Conservation (phyloP, 1,284 basidiomycete genomes). For the Boletus smithii region DNA sequence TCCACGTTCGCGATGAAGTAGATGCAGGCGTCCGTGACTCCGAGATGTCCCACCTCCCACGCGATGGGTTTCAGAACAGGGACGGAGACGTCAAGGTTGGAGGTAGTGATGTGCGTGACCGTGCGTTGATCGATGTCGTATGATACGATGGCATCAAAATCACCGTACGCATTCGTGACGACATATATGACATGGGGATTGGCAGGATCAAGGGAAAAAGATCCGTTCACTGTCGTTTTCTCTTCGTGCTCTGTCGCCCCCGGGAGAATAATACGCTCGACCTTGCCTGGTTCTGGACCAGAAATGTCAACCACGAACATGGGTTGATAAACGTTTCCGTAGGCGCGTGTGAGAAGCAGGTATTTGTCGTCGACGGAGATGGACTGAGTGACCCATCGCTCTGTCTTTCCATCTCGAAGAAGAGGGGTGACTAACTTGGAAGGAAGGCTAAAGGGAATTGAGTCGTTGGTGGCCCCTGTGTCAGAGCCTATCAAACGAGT, state of each 20-base stretch:
- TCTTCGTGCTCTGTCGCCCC: slow-evolving; percentile 31
- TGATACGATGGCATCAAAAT: slow-evolving; percentile 34
- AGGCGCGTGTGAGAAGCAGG: slow-evolving; percentile 28
- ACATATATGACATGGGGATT: slow-evolving; percentile 30
- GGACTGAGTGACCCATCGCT: slow-evolving; percentile 25
- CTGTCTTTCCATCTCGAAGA: slow-evolving; percentile 29
- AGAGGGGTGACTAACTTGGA: slow-evolving; percentile 33
- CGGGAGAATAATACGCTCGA: slow-evolving; percentile 32
- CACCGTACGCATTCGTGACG: slow-evolving; percentile 36
- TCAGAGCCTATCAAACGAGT: slow-evolving; percentile 29
- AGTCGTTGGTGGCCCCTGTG: slow-evolving; percentile 26
- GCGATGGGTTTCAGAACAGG: slow-evolving; percentile 32
- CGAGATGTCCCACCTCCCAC: slow-evolving; percentile 29
- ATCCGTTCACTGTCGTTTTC: slow-evolving; percentile 17
- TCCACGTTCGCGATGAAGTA: slow-evolving; percentile 38
- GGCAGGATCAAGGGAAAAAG: slow-evolving; percentile 31
- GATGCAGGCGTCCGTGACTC: slow-evolving; percentile 26
- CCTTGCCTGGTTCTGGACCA: slow-evolving; percentile 18
- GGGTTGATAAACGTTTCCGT: slow-evolving; percentile 28
- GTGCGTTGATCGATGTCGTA: slow-evolving; percentile 30
- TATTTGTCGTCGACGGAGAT: slow-evolving; percentile 38
- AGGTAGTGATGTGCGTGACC: slow-evolving; percentile 36
- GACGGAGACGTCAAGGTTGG: slow-evolving; percentile 22
- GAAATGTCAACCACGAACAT: slow-evolving; percentile 37
- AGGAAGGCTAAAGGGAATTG: slow-evolving; percentile 27